phyloP scores from a whole-genome alignment of 257 asterid genomes.

The Solanum chiquidenum region DNA sequence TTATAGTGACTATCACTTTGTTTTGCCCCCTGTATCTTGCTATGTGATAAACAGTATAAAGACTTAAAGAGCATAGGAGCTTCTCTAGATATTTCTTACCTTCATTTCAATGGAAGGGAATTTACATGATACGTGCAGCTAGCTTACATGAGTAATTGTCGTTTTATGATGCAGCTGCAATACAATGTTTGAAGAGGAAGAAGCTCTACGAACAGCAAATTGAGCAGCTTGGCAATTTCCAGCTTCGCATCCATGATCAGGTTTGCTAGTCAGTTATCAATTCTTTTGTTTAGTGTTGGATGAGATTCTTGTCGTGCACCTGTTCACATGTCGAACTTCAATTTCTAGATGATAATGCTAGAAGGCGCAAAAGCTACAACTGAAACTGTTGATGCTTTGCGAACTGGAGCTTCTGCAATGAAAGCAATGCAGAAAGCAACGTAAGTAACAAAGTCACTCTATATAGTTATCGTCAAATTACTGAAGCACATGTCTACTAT shows the following conservation, averaged over 20 bases:
- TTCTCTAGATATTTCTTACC: background rate
- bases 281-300: background rate
- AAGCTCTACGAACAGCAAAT: slow-evolving; percentile 25
- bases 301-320: background rate
- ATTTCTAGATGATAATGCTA: slow-evolving; percentile 35
- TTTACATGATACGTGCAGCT: background rate
- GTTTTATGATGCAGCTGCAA: slow-evolving; percentile 12
- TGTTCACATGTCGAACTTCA: background rate
- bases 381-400: slow-evolving; percentile 43
- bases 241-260: slow-evolving; percentile 29
- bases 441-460: slow-evolving; percentile 13
- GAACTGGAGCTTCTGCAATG: slow-evolving; percentile 47
- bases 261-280: background rate
- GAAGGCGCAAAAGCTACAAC: slow-evolving; percentile 55
- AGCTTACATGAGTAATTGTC: background rate
- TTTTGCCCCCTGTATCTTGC: background rate
- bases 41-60: background rate
- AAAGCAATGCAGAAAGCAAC: slow-evolving; percentile 48
- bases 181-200: slow-evolving; percentile 26
- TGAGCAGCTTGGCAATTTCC: slow-evolving; percentile 24
- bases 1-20: background rate
- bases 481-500: background rate
- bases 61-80: background rate
- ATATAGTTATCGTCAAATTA: background rate
- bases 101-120: background rate